Evolutionary conservation across 257 asterid species (phyloP).

Genomic region (Perilla frutescens): DNA sequence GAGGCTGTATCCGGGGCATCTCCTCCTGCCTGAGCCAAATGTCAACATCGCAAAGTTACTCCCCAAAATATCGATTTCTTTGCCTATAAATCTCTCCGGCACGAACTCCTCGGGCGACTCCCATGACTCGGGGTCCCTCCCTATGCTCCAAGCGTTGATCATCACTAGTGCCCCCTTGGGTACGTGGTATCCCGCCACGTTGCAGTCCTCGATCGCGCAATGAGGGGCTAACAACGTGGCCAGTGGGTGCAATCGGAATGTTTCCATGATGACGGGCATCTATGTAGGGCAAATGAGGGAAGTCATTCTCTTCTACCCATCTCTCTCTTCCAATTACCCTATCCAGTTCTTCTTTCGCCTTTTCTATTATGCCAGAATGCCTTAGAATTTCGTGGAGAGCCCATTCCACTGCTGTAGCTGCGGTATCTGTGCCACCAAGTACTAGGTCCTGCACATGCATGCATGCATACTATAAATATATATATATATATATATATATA

Average conservation of each 20-base stretch:
- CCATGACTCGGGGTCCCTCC: constrained; percentile 39
- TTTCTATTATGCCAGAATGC: constrained; percentile 26
- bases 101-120: constrained; percentile 31
- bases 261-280: background rate
- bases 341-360: constrained; percentile 33
- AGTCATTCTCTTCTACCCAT: constrained; percentile 3
- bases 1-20: constrained; percentile 36
- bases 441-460: background rate
- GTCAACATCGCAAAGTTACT: constrained; percentile 33
- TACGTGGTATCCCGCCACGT: background rate
- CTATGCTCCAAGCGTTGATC: constrained; percentile 37
- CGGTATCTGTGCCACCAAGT: constrained; percentile 33
- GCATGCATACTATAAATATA: no score
- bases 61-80: constrained; percentile 30
- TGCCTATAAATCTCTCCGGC: constrained; percentile 41
- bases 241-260: background rate
- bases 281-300: background rate
- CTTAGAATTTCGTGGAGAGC: constrained; percentile 25
- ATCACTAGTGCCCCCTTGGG: constrained; percentile 31
- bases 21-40: constrained; percentile 40
- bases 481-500: background rate
- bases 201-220: background rate
- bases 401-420: constrained; percentile 32
- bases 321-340: background rate
- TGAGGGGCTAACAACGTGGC: background rate